phyloP scores from a whole-genome alignment of 257 asterid species.

The Solanum etuberosum region DNA sequence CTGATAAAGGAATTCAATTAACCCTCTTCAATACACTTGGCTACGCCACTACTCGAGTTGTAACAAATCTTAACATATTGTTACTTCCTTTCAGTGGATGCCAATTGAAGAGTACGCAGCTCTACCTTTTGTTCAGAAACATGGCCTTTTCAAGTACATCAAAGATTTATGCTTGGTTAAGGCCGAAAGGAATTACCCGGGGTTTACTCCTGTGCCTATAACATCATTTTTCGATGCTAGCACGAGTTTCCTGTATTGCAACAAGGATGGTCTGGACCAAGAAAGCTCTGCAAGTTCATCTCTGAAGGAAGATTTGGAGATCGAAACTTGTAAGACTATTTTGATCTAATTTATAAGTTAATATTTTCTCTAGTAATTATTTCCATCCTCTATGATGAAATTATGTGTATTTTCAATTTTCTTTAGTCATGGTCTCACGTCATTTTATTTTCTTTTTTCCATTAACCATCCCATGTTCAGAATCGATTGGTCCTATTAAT shows the following conservation, averaged over 20 bases:
- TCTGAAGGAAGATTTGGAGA: neutral
- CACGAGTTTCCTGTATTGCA: constrained; percentile 39
- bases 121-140: constrained; percentile 27
- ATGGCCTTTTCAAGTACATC: constrained; percentile 34
- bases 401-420: neutral
- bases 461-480: neutral
- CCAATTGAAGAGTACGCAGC: constrained; percentile 54
- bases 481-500: neutral
- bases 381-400: neutral
- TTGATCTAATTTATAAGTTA: neutral
- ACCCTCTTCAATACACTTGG: neutral
- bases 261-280: constrained; percentile 27
- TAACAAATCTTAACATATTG: neutral
- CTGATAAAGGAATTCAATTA: neutral
- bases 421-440: neutral
- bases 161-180: constrained; percentile 41
- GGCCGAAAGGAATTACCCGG: constrained; percentile 32
- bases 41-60: neutral
- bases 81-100: constrained; percentile 42
- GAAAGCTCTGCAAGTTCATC: neutral
- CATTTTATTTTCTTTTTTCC: neutral
- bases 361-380: neutral
- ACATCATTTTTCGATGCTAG: constrained; percentile 22
- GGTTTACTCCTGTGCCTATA: constrained; percentile 40
- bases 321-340: neutral